Base-by-base conservation (phyloP, 179 eudicot genomes). In the Spergularia azorica region DNA sequence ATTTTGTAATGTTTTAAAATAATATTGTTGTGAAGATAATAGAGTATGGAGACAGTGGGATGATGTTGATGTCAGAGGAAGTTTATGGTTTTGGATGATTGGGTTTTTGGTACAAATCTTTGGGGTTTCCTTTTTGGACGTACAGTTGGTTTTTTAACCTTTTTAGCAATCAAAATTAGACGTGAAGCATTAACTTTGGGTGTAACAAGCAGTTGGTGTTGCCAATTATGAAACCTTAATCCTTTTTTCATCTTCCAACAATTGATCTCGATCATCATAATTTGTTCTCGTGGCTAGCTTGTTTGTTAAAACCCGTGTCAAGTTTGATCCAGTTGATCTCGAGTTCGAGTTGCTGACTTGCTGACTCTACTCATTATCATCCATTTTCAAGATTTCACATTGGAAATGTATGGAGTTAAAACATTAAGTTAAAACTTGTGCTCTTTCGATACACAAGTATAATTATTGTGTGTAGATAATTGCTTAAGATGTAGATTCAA, bases 171-270 rank as follows among this genome's bases (percentile, higher is more conserved):
- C 18, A 56, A 26, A 72, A 72, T 58, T 72, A 38, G 63, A 72
- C 75, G 64, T 72, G n/a, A 72, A 72, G 75, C 64, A 72, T 72
- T 72, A 57, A 72, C 65, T 57, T 57, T 58, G 67, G 54, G 1
- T 78, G 66, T 78, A 73, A 78, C 76, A 2, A 78, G 69, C 80
- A 60, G 80, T 77, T 68, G 80, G 69, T 70, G 52, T 77, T 65
- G 39, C 36, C 75, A 77, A 68, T 68, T 46, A 68, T 67, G 4
- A 20, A 17, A 10, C 26, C 70, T 41, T 43, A 26, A 26, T 26
- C 32, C 38, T 48, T 36, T 10, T 32, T 39, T 41, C 18, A 36
- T 38, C 66, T 26, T 62, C 41, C 3, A 57, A 57, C 65, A 54
- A 3, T 54, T 10, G 16, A 54, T 54, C 57, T 54, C 57, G 9